These are phyloP conservation scores for Botrytis sinoallii DNA, from an alignment of 2,329 filamentous ascomycete genomes.

Conservation along the genomic window DNA sequence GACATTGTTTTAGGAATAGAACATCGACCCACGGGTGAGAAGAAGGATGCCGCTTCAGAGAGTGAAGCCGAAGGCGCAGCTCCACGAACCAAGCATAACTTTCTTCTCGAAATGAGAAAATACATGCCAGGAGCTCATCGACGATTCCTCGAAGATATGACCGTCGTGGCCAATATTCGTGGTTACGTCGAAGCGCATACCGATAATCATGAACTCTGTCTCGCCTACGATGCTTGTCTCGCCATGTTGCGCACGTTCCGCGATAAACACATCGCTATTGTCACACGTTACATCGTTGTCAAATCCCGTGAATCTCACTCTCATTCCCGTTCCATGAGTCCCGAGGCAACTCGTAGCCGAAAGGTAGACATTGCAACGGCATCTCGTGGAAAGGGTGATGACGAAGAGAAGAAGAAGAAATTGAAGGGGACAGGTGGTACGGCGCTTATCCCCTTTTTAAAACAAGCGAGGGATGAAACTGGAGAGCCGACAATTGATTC, in stretches of 20 bases:
- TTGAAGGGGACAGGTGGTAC: constrained; percentile 91
- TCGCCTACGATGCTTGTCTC: constrained; percentile 89
- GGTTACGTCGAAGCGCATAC: constrained; percentile 67
- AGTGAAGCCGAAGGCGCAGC: constrained; percentile 46
- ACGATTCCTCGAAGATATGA: constrained; percentile 80
- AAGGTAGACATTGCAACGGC: constrained; percentile 62
- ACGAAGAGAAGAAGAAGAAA: constrained; percentile 46
- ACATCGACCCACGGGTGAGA: constrained; percentile 84
- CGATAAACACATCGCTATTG: constrained; percentile 94
- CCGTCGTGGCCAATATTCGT: constrained; percentile 79
- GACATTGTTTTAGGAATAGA: constrained; percentile 87
- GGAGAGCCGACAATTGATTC: constrained; percentile 79
- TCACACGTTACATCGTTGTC: constrained; percentile 91
- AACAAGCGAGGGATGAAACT: constrained; percentile 95
- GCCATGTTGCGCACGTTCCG: constrained; percentile 60
- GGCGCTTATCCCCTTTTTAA: constrained; percentile 89
- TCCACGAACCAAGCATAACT: constrained; percentile 68
- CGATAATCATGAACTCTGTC: constrained; percentile 62
- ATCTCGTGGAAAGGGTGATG: constrained; percentile 44
- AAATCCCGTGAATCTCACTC: constrained; percentile 74
- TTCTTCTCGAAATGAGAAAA: constrained; percentile 92
- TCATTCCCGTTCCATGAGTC: constrained; percentile 51
- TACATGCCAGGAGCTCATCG: constrained; percentile 97
- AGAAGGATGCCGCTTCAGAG: constrained; percentile 46
- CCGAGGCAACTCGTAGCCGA: constrained; percentile 51